Evolutionary conservation across 805 yeast genomes (phyloP).

Genomic region (Saturnispora silvae): DNA sequence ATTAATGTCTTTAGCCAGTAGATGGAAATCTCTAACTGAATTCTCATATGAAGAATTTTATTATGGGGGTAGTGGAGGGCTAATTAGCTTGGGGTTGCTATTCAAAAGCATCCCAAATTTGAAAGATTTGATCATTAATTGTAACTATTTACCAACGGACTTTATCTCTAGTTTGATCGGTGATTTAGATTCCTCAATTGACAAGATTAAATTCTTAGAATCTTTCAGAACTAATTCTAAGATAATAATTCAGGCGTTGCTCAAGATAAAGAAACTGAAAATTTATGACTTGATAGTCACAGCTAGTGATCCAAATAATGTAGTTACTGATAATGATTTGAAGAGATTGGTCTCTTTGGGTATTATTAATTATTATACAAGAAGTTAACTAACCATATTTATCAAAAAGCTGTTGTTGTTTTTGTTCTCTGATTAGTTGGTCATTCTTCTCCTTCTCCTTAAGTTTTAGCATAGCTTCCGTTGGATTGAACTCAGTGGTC

Average conservation of each 20-base stretch:
- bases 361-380: background rate
- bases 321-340: constrained; percentile 2
- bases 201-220: background rate
- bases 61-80: background rate
- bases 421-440: constrained; percentile 20
- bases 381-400: constrained; percentile 27
- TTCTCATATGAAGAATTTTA: constrained; percentile 1
- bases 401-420: constrained; percentile 25
- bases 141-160: too few relatives aligned
- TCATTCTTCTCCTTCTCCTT: constrained; percentile 26
- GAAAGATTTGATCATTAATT: constrained; percentile 2
- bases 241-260: background rate
- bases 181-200: too few relatives aligned
- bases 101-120: constrained; percentile 3
- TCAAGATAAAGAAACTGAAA: constrained; percentile 1
- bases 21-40: constrained; percentile 1
- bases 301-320: constrained; percentile 1
- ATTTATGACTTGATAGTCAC: constrained; percentile 1
- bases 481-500: constrained; percentile 36
- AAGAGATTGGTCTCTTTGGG: background rate
- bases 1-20: background rate
- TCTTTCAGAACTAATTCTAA: constrained; percentile 3
- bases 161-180: too few relatives aligned
- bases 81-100: constrained; percentile 4
- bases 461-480: constrained; percentile 30